A percentile compares a stretch with the other conserved stretches of the same genome.
These are phyloP conservation scores for Halophytophthora batemanensis DNA, from an alignment of 352 stramenopile species.

Conservation along the genomic window DNA sequence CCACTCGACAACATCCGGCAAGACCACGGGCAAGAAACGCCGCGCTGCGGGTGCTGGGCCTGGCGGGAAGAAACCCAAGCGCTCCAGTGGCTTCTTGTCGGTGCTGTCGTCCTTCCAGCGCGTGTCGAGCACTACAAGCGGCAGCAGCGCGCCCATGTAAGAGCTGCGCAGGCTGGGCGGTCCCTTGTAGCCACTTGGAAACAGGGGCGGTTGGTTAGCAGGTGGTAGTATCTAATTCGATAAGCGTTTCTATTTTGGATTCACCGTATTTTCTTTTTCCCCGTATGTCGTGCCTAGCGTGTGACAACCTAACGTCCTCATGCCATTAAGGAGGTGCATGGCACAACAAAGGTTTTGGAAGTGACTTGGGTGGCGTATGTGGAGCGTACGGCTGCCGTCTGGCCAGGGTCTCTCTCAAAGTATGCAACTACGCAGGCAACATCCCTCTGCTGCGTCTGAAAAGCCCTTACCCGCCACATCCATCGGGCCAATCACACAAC, in stretches of 20 bases:
- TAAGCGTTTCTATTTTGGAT: constrained; percentile 3
- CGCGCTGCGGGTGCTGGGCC: constrained; percentile 1
- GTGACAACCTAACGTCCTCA: background rate
- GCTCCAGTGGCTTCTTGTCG: constrained; percentile 58
- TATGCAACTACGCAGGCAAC: no score
- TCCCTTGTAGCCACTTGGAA: constrained; percentile 16
- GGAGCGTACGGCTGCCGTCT: no score
- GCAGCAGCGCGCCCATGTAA: constrained; percentile 31
- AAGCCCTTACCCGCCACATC: no score
- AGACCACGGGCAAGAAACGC: constrained; percentile 19
- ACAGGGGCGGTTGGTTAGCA: background rate
- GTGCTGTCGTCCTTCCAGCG: constrained; percentile 71
- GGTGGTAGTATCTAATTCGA: background rate
- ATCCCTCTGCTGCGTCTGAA: no score
- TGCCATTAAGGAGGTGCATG: background rate
- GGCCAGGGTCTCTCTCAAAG: no score
- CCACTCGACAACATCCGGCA: constrained; percentile 1
- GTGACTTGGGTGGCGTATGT: no score
- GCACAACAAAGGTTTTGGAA: background rate
- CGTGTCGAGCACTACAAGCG: constrained; percentile 35
- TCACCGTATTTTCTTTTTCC: no score
- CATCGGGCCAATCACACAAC: no score
- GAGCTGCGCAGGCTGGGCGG: background rate
- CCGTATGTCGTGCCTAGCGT: background rate
- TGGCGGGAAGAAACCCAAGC: constrained; percentile 38